These are phyloP conservation scores for Fragaria iinumae DNA, from an alignment of 306 rosid species.

Conservation along the genomic window DNA sequence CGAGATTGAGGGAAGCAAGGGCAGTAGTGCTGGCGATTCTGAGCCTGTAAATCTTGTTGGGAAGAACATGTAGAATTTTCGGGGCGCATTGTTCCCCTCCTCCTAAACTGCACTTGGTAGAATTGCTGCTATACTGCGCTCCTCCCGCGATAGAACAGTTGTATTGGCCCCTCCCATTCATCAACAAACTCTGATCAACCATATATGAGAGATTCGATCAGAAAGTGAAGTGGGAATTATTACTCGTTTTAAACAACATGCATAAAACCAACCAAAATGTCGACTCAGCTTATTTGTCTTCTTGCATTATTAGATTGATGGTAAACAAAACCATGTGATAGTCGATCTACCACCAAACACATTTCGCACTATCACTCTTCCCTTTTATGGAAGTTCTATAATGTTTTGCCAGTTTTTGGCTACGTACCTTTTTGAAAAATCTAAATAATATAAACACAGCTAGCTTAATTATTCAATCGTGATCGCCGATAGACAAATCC, in stretches of 20 bases:
- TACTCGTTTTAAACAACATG: background rate
- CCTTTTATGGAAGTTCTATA: too few species aligned
- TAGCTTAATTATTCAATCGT: background rate
- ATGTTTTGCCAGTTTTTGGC: too few species aligned
- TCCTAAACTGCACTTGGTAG: constrained; percentile 36
- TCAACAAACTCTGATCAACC: constrained; percentile 35
- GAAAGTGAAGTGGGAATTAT: background rate
- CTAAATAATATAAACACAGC: background rate
- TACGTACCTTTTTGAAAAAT: too few species aligned
- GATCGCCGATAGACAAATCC: background rate
- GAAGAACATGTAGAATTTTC: constrained; percentile 44
- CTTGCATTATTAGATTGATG: background rate
- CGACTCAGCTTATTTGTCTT: background rate
- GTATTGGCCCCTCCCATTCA: constrained; percentile 83
- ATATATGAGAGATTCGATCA: background rate
- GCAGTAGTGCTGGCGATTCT: constrained; percentile 73
- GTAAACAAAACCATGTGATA: background rate
- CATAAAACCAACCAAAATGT: background rate
- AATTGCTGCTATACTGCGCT: constrained; percentile 11
- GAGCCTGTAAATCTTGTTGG: constrained; percentile 61
- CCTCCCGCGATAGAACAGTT: constrained; percentile 60
- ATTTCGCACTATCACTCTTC: too few species aligned
- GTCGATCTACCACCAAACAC: background rate
- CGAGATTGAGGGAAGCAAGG: constrained; percentile 78
- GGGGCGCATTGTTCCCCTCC: constrained; percentile 85